Evolutionary conservation across 768 basidiomycete species (phyloP).

Genomic region (Termitomyces sp.): DNA sequence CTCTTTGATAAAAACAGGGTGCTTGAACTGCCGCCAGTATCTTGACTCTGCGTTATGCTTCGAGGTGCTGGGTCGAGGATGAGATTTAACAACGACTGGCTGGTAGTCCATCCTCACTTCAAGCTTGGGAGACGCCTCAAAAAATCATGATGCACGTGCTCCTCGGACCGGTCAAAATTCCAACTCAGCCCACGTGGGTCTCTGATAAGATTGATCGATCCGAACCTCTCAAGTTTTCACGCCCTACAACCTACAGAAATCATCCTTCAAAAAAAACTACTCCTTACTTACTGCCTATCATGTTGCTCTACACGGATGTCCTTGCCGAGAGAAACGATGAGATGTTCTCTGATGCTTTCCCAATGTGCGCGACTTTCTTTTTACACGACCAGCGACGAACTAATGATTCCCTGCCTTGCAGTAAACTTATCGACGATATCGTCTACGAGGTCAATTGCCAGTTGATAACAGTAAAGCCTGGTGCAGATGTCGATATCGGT

Average conservation of each 20-base stretch:
- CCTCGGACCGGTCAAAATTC: constrained; percentile 11
- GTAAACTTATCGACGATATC: constrained; percentile 75
- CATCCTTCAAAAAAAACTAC: constrained; percentile 19
- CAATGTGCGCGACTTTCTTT: constrained; percentile 51
- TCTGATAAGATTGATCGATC: constrained; percentile 31
- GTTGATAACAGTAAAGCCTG: constrained; percentile 65
- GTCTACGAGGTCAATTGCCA: constrained; percentile 88
- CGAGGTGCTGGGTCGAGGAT: constrained; percentile 48
- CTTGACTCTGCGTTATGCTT: constrained; percentile 74
- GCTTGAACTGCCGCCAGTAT: constrained; percentile 85
- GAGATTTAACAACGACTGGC: constrained; percentile 66
- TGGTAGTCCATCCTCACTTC: constrained; percentile 69
- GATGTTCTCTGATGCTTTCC: constrained; percentile 94
- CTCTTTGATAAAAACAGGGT: constrained; percentile 95
- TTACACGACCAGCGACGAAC: background rate
- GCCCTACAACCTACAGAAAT: constrained; percentile 5
- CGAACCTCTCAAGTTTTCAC: constrained; percentile 17
- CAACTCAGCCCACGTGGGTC: constrained; percentile 14
- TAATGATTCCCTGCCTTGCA: constrained; percentile 29
- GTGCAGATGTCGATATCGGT: constrained; percentile 90
- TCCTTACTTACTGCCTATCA: constrained; percentile 30
- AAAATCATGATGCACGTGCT: constrained; percentile 24
- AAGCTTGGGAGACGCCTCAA: too few relatives aligned
- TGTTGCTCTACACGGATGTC: constrained; percentile 77
- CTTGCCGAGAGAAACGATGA: constrained; percentile 69